Evolutionary conservation across 495 filamentous ascomycete genomes (phyloP).

Genomic region (Penicillium macrosclerotiorum): DNA sequence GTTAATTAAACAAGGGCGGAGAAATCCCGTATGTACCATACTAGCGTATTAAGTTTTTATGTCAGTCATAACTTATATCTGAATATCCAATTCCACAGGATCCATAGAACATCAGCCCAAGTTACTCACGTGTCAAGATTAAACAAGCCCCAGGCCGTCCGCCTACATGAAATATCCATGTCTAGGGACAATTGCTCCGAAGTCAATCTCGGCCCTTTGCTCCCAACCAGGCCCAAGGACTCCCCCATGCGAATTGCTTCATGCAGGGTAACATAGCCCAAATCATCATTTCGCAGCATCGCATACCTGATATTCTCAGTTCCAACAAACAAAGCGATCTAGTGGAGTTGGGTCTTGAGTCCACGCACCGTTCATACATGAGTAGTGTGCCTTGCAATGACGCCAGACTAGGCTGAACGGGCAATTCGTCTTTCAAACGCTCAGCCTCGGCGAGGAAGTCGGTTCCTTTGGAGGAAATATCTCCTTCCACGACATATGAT

Average conservation of each 20-base stretch:
- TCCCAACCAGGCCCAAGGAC: constrained; percentile 35
- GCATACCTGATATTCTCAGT: constrained; percentile 29
- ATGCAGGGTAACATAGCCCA: constrained; percentile 44
- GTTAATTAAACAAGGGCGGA: constrained; percentile 36
- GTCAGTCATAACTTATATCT: no score
- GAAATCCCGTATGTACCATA: constrained; percentile 41
- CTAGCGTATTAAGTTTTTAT: no score
- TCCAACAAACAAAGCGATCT: neutral
- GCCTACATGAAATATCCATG: constrained; percentile 34
- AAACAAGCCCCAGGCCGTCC: constrained; percentile 45
- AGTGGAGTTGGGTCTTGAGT: neutral
- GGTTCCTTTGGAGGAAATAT: constrained; percentile 42
- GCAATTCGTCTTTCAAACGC: constrained; percentile 25
- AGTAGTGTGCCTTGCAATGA: constrained; percentile 42
- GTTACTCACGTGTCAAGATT: constrained; percentile 48
- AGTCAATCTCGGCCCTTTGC: constrained; percentile 15
- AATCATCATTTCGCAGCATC: constrained; percentile 40
- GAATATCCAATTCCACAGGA: no score
- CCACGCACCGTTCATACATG: constrained; percentile 39
- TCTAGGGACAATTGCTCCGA: constrained; percentile 27
- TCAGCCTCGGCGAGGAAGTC: constrained; percentile 46
- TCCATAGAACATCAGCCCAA: no score
- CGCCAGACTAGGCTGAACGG: constrained; percentile 28
- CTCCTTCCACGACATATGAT: constrained; percentile 39
- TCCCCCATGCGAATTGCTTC: constrained; percentile 40